Percentiles rank a stretch among this genome's conserved stretches.
These are phyloP conservation scores for Fragaria iinumae DNA, from an alignment of 306 rosid genomes.

Conservation along the genomic window DNA sequence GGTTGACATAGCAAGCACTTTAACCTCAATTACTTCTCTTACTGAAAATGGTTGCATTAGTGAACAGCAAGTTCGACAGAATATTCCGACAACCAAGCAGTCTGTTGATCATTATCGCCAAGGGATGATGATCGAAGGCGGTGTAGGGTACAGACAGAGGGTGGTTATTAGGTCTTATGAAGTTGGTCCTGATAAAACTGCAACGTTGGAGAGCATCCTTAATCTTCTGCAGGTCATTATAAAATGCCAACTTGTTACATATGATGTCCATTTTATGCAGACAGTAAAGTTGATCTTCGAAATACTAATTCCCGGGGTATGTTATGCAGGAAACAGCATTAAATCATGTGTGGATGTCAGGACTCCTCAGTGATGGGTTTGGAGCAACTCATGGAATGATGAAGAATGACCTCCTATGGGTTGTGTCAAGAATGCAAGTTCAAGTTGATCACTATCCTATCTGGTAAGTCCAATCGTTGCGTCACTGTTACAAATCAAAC, in stretches of 20 bases:
- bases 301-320: background rate
- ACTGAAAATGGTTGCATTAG: slow-evolving; percentile 35
- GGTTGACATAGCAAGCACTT: slow-evolving; percentile 35
- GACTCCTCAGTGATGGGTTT: slow-evolving; percentile 84
- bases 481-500: background rate
- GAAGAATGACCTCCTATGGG: slow-evolving; percentile 87
- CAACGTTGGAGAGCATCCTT: slow-evolving; percentile 79
- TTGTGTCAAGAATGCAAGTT: slow-evolving; percentile 91
- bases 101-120: slow-evolving; percentile 73
- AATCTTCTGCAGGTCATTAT: slow-evolving; percentile 77
- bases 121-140: slow-evolving; percentile 68
- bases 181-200: slow-evolving; percentile 92
- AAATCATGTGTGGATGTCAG: slow-evolving; percentile 97
- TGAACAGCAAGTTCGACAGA: slow-evolving; percentile 43
- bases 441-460: slow-evolving; percentile 74
- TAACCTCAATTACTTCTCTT: slow-evolving; percentile 26
- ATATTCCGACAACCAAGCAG: slow-evolving; percentile 81
- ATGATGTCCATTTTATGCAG: background rate
- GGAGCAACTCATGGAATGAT: slow-evolving; percentile 96
- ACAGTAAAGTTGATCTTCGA: background rate
- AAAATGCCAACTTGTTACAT: background rate
- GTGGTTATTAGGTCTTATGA: slow-evolving; percentile 85
- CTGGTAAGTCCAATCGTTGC: slow-evolving; percentile 45
- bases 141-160: slow-evolving; percentile 83
- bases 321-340: slow-evolving; percentile 78